Evolutionary conservation across 73 alveolate species (phyloP).

Genomic region (Uronychia setigera): DNA sequence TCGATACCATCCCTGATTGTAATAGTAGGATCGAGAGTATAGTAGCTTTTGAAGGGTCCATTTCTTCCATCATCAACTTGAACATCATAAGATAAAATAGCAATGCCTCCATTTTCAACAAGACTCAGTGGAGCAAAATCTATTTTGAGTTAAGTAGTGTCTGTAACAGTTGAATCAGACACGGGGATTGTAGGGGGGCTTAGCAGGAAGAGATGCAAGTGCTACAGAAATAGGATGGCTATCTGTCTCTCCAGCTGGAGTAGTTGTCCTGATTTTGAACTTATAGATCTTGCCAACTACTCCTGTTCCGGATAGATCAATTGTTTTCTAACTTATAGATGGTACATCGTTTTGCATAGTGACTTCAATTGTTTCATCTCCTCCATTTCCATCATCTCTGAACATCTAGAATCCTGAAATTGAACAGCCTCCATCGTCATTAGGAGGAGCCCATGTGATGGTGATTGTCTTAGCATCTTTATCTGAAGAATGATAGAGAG

Average conservation of each 20-base stretch:
- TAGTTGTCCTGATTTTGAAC: slow-evolving; percentile 39
- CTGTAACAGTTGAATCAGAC: slow-evolving; percentile 32
- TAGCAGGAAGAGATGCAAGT: slow-evolving; percentile 48
- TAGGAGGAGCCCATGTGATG: slow-evolving; percentile 62
- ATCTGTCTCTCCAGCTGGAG: slow-evolving; percentile 29
- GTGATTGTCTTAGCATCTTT: slow-evolving; percentile 22
- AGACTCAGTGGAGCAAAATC: slow-evolving; percentile 20
- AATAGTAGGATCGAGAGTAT: slow-evolving; percentile 54
- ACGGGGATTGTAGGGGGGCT: slow-evolving; percentile 27
- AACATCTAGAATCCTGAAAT: slow-evolving; percentile 48
- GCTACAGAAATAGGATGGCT: slow-evolving; percentile 46
- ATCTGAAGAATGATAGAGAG: slow-evolving; percentile 46
- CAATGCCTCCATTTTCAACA: slow-evolving; percentile 29
- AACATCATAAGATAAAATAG: slow-evolving; percentile 46
- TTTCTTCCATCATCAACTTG: slow-evolving; percentile 60
- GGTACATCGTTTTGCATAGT: slow-evolving; percentile 24
- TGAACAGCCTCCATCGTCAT: slow-evolving; percentile 68
- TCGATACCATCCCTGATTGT: slow-evolving; percentile 27
- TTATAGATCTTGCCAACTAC: slow-evolving; percentile 52
- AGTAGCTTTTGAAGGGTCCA: slow-evolving; percentile 43
- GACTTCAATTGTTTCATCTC: not conserved
- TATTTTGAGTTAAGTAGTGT: slow-evolving; percentile 3
- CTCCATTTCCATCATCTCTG: slow-evolving; percentile 58
- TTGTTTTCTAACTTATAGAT: slow-evolving; percentile 2
- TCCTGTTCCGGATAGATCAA: slow-evolving; percentile 28